A percentile compares a stretch with the other conserved stretches of the same genome.
Evolutionary conservation across 305 asterid genomes (phyloP).

Genomic region (Solanum hybrid): DNA sequence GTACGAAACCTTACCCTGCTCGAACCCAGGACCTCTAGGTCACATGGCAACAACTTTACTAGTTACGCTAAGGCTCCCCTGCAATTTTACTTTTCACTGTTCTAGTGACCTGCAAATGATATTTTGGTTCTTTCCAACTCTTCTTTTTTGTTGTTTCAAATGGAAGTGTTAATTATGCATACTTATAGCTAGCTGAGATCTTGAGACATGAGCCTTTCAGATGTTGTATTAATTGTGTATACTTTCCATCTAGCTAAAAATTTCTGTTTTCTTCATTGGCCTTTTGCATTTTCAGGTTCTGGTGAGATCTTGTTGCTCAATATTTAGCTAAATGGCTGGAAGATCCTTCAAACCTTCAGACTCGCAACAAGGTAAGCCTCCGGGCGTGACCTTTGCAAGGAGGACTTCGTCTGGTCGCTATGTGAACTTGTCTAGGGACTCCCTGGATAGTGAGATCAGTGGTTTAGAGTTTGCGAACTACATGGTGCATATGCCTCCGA

Average conservation of each 20-base stretch:
- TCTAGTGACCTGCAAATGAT: background rate
- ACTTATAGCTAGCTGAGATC: background rate
- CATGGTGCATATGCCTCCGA: slow-evolving; percentile 81
- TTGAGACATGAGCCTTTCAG: background rate
- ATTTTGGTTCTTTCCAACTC: background rate
- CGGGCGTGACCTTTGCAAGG: slow-evolving; percentile 62
- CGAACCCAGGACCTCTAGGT: background rate
- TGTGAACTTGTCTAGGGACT: slow-evolving; percentile 68
- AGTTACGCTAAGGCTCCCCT: background rate
- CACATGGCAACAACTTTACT: background rate
- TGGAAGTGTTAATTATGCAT: background rate
- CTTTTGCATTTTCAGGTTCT: slow-evolving; percentile 31
- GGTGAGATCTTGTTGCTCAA: slow-evolving; percentile 17
- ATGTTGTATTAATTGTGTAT: background rate
- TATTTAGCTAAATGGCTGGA: slow-evolving; percentile 42
- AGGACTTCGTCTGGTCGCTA: slow-evolving; percentile 78
- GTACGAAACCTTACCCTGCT: background rate
- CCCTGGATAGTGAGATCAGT: slow-evolving; percentile 69
- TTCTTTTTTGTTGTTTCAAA: background rate
- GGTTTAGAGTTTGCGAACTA: slow-evolving; percentile 56
- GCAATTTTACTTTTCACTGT: background rate
- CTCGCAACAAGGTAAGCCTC: slow-evolving; percentile 31
- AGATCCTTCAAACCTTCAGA: slow-evolving; percentile 45
- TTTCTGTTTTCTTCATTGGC: background rate
- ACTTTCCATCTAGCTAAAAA: background rate